Base-by-base conservation (phyloP, 768 basidiomycete species). In the Agaricus blazei region DNA sequence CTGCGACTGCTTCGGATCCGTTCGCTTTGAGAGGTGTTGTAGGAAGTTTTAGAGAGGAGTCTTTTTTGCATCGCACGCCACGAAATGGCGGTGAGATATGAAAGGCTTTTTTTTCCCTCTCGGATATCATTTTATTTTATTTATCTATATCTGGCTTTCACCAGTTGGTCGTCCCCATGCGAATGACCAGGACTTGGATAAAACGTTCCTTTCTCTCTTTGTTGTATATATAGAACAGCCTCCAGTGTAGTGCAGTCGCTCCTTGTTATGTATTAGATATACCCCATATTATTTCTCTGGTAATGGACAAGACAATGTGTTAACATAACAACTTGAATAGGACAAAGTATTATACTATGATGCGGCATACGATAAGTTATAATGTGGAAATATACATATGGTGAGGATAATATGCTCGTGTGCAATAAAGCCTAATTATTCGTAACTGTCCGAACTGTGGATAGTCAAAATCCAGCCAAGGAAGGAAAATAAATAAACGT, bases 1-100 rank as follows among this genome's bases (percentile, higher is more conserved):
- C 53, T 23, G 49, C 54, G 2, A 60, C 61, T 24, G 58, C 63
- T 38, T 9, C 29, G 14, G 71, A 71, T 44, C 65, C 70, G 1
- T 70, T 71, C 27, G 58, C 71, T 46, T 65, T 65, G 9, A 66
- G 52, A n/a, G 47, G 19, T 27, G 37, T 48, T 0, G 54, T 48
- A n/a, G 54, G 68, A n/a, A 75, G 71, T 56, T 52, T 70, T 38
- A 60, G 70, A 47, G 73, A 74, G 34, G 71, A 73, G 49, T 63
- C 68, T n/a, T 69, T 64, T 46, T 57, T 70, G 45, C 64, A 64
- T 26, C 65, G 66, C 31, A 56, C 60, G 34, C 54, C 52, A 14
- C 62, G 60, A 9, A n/a, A 12, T 11, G 54, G 42, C 2, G 29
- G 36, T 44, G 54, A 55, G 9, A 41, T 56, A 19, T 56, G 48